Percentiles rank a stretch among this genome's conserved stretches.
phyloP scores from a whole-genome alignment of 305 asterid species.

The Fraxinus sp. region DNA sequence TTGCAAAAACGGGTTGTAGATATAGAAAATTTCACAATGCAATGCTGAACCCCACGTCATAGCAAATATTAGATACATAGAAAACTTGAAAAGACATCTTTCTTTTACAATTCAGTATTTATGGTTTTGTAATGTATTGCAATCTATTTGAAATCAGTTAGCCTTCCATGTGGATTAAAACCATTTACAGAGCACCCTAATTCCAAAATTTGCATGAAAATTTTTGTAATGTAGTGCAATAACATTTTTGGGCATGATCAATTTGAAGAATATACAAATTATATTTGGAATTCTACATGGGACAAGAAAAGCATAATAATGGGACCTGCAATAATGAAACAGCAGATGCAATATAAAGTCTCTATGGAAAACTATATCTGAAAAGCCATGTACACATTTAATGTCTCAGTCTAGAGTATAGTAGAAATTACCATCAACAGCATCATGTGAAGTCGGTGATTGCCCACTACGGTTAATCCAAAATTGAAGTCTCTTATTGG shows the following conservation, averaged over 20 bases:
- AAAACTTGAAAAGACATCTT: not conserved
- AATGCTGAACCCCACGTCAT: not conserved
- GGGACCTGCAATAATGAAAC: not conserved
- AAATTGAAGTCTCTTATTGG: slow-evolving; percentile 65
- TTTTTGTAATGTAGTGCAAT: not conserved
- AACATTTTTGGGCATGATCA: not conserved
- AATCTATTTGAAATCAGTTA: not conserved
- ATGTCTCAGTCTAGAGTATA: slow-evolving; percentile 6
- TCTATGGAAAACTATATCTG: not conserved
- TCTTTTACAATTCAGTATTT: not conserved
- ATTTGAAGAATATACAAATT: not conserved
- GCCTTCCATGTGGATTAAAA: not conserved
- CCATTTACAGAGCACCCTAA: not conserved
- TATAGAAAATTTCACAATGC: not conserved
- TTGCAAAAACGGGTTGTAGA: not conserved
- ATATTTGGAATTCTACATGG: not conserved
- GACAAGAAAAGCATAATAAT: not conserved
- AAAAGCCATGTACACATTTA: not conserved
- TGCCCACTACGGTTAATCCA: slow-evolving; percentile 89
- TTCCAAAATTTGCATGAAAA: not conserved
- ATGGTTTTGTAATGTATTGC: not conserved
- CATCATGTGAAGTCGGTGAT: slow-evolving; percentile 86
- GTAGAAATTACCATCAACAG: slow-evolving; percentile 65
- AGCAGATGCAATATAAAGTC: not conserved
- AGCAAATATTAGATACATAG: not conserved